Percentiles rank a stretch among this genome's conserved stretches.
Conservation (phyloP, 306 rosid species). For the Clitoria ternatea region DNA sequence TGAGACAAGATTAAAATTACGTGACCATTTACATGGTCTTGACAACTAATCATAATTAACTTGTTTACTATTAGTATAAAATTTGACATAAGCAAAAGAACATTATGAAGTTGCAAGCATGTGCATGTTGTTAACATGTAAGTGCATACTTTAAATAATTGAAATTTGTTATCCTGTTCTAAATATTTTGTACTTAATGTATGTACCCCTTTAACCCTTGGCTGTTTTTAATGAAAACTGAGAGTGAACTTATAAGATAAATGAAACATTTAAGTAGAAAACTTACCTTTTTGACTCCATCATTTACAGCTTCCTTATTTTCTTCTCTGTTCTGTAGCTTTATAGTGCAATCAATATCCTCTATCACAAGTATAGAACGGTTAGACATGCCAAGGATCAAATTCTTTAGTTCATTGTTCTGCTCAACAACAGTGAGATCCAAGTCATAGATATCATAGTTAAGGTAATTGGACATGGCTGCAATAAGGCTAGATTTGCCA, state of each 20-base stretch:
- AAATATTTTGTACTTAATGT: neutral
- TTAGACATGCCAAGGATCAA: constrained; percentile 40
- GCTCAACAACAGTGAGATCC: constrained; percentile 29
- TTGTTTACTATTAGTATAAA: too few species aligned
- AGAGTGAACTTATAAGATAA: neutral
- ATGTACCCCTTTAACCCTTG: too few species aligned
- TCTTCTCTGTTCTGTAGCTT: constrained; percentile 36
- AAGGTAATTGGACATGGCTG: constrained; percentile 51
- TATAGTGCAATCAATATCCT: constrained; percentile 52
- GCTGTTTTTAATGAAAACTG: neutral
- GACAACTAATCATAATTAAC: neutral
- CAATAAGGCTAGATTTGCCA: constrained; percentile 52
- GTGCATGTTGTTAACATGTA: neutral
- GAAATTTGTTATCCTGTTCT: neutral
- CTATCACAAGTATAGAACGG: constrained; percentile 48
- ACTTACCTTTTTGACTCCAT: constrained; percentile 14
- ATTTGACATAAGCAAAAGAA: neutral
- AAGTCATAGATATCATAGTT: constrained; percentile 52
- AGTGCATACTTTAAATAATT: too few species aligned
- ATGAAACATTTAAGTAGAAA: neutral
- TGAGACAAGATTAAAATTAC: neutral
- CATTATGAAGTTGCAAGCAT: neutral
- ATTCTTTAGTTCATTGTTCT: constrained; percentile 18
- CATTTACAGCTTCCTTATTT: neutral
- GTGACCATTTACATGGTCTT: neutral